Conservation (phyloP, 139 green algal genomes). For the Chlamydomonas incerta region DNA sequence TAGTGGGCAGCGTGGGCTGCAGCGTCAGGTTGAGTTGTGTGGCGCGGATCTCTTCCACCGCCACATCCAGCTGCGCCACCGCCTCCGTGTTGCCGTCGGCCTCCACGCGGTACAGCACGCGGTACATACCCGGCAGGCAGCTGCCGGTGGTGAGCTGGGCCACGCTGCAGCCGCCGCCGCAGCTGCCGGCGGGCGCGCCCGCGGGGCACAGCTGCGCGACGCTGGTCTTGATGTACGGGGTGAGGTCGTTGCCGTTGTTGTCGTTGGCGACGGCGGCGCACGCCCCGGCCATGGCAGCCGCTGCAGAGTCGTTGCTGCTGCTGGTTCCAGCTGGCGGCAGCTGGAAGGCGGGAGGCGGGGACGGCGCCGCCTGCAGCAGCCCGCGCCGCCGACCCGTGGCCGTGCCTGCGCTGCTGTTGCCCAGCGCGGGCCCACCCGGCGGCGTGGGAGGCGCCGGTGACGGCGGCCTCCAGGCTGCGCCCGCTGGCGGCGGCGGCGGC, state of each 20-base stretch:
- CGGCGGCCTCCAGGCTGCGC: no score
- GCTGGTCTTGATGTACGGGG: neutral
- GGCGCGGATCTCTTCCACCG: slow-evolving; percentile 1
- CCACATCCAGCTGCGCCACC: neutral
- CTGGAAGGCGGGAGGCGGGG: no score
- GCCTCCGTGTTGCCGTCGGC: no score
- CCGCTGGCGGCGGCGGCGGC: neutral
- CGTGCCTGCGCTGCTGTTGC: no score
- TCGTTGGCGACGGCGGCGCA: neutral
- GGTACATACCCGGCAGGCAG: slow-evolving; percentile 24
- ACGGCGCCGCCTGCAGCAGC: no score
- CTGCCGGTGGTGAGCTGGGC: neutral
- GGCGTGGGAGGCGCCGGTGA: no score
- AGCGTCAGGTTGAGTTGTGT: neutral
- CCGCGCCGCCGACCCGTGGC: no score
- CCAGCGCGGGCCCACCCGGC: no score
- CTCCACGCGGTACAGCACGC: neutral
- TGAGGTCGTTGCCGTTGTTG: neutral
- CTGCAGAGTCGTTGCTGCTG: no score
- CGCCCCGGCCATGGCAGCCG: no score
- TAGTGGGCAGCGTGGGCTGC: neutral
- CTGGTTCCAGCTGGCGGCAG: no score
- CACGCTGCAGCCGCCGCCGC: slow-evolving; percentile 2
- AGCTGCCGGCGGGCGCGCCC: neutral
- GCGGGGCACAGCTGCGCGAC: neutral